phyloP scores from a whole-genome alignment of 306 rosid genomes.

The Gillenia trifoliata region DNA sequence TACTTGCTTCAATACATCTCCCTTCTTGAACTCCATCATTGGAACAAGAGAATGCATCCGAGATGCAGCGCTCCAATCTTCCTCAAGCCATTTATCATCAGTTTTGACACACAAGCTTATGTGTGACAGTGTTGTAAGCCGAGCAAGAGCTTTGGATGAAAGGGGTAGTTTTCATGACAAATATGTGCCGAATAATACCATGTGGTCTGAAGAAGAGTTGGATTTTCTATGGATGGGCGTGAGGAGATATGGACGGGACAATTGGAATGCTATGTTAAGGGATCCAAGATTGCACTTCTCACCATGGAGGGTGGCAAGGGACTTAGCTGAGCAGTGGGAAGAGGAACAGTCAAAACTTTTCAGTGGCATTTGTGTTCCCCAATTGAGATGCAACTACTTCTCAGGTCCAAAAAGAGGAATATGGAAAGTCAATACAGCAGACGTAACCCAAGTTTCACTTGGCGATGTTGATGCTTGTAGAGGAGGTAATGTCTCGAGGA shows the following conservation, averaged over 20 bases:
- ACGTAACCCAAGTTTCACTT: conserved; percentile 33
- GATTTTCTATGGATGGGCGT: conserved; percentile 77
- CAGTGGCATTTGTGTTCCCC: conserved; percentile 29
- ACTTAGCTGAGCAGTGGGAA: conserved; percentile 65
- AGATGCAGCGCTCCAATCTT: conserved; percentile 32
- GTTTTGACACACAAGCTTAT: conserved; percentile 35
- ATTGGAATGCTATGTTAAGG: conserved; percentile 63
- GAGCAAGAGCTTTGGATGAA: conserved; percentile 37
- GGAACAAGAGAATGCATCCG: conserved; percentile 35
- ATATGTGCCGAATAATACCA: conserved; percentile 22
- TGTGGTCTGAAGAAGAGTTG: conserved; percentile 76
- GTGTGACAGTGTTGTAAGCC: conserved; percentile 43
- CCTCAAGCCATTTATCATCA: conserved; percentile 29
- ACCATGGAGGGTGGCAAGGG: conserved; percentile 42
- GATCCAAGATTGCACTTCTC: conserved; percentile 61
- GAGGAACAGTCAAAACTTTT: conserved; percentile 50
- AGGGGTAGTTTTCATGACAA: conserved; percentile 35
- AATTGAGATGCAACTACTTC: conserved; percentile 28
- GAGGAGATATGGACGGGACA: conserved; percentile 60
- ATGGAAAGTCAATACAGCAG: conserved; percentile 30
- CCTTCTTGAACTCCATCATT: conserved; percentile 24
- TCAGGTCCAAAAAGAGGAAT: conserved; percentile 26
- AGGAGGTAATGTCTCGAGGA: conserved; percentile 31
- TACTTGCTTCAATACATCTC: conserved; percentile 28
- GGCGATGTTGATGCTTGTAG: conserved; percentile 30